Base-by-base conservation (phyloP, 176 grass and related monocot genomes). In the Urochloa ruziziensis region DNA sequence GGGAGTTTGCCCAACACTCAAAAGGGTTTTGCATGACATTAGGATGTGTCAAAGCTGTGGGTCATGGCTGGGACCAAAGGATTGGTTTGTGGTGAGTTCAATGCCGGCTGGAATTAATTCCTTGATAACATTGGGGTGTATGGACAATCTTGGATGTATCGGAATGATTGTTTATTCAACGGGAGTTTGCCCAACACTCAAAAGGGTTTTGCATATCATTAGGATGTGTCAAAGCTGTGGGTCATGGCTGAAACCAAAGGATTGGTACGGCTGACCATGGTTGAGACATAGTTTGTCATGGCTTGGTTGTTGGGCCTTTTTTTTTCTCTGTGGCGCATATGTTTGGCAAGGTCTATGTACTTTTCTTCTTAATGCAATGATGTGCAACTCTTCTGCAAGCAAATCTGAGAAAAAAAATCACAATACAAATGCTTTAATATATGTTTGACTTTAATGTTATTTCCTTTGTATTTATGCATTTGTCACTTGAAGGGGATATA, bases 381-480 rank as follows among this genome's bases (percentile, higher is more conserved):
- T 25, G 56, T 24, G 8, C 23, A 58, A 10, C 7, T 58, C 54
- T 59, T 0, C 56, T 74, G 2, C 16, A n/a, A n/a, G n/a, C n/a
- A 33, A 9, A 59, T 59, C 27, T 24, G 56, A 25, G 56, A 57
- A 27, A 58, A 51, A 51, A 18, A 67, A 67, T 23, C 64, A 67
- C 13, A 70, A 37, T 84, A 15, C 54, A 83, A 71, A 77, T 71
- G 12, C 65, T 77, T 0, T 6, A 37, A 46, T 77, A 2, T 37
- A 75, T 71, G 35, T 58, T 24, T 46, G 54, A 17, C 23, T 69
- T 84, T 84, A 8, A 88, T 84, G 51, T 30, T 36, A n/a, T 49
- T 21, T 49, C 25, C 11, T 88, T 70, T 43, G 59, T 43, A 59
- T 84, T n/a, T 36, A 37, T 49, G 10, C 48, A 39, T 89, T 86